Evolutionary conservation across 78 protist genomes (phyloP).

Genomic region (Monocercomonoides exilis): DNA sequence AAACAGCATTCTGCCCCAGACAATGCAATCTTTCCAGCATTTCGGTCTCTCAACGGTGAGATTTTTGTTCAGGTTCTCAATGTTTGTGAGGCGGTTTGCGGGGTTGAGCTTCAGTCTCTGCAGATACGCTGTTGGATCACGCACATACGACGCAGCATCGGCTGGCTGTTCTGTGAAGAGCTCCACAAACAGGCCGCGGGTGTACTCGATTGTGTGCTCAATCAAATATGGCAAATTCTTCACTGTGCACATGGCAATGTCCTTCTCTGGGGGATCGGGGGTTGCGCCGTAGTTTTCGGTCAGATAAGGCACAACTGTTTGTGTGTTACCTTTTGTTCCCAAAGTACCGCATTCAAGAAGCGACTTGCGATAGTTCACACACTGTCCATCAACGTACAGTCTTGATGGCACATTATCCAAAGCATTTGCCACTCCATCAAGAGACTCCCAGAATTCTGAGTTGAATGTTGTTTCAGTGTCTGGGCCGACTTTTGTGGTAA

Average conservation of each 20-base stretch:
- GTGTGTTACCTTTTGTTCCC: conserved; percentile 17
- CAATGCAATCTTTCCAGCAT: conserved; percentile 75
- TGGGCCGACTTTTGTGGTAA: conserved; percentile 8
- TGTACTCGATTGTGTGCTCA: conserved; percentile 49
- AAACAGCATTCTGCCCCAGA: conserved; percentile 85
- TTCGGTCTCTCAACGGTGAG: conserved; percentile 44
- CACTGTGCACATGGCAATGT: conserved; percentile 39
- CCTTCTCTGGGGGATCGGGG: conserved; percentile 33
- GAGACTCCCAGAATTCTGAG: conserved; percentile 14
- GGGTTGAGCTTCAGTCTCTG: too few relatives aligned
- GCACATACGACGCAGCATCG: too few relatives aligned
- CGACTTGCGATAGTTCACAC: conserved; percentile 11
- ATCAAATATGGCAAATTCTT: conserved; percentile 43
- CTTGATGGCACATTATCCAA: conserved; percentile 57
- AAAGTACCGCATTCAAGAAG: conserved; percentile 59
- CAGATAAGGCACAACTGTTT: conserved; percentile 32
- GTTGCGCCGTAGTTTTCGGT: conserved; percentile 39
- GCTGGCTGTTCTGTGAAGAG: too few relatives aligned
- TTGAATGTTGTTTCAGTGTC: conserved; percentile 32
- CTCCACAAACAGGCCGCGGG: too few relatives aligned
- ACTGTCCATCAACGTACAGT: conserved; percentile 26
- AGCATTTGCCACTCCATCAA: conserved; percentile 29
- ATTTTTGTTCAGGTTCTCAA: too few relatives aligned
- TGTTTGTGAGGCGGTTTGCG: too few relatives aligned
- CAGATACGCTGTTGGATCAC: too few relatives aligned